Conservation (phyloP, 331 rosid species). For the Dryas integrifolia region DNA sequence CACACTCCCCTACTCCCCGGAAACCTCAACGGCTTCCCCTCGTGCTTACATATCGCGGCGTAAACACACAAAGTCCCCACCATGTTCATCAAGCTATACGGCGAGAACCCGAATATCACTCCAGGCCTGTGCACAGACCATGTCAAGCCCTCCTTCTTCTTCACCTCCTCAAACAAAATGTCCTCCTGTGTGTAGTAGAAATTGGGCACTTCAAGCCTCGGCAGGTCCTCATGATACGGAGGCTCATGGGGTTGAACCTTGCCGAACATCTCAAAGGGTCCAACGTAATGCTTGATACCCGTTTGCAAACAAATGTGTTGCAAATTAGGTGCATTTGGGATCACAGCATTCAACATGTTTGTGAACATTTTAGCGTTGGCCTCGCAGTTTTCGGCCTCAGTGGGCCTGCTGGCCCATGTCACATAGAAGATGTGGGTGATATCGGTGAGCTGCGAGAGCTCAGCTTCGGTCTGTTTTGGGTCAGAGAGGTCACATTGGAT, state of each 20-base stretch:
- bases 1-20: slow-evolving; percentile 14
- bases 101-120: slow-evolving; percentile 25
- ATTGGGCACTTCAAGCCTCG: slow-evolving; percentile 8
- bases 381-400: slow-evolving; percentile 19
- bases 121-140: slow-evolving; percentile 32
- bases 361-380: slow-evolving; percentile 20
- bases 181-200: slow-evolving; percentile 27
- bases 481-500: slow-evolving; percentile 26
- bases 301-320: slow-evolving; percentile 31
- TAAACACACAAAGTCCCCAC: slow-evolving; percentile 14
- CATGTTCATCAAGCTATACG: slow-evolving; percentile 10
- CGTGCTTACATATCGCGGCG: slow-evolving; percentile 27
- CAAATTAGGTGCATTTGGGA: slow-evolving; percentile 29
- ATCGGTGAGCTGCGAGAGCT: slow-evolving; percentile 26
- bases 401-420: slow-evolving; percentile 13
- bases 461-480: slow-evolving; percentile 3
- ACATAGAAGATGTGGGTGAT: slow-evolving; percentile 28
- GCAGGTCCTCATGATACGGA: slow-evolving; percentile 20
- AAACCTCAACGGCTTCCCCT: slow-evolving; percentile 16
- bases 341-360: slow-evolving; percentile 21
- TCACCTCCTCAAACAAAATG: slow-evolving; percentile 18
- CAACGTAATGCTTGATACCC: slow-evolving; percentile 21
- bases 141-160: slow-evolving; percentile 30
- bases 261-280: slow-evolving; percentile 15
- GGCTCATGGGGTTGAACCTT: slow-evolving; percentile 6